Evolutionary conservation across 2,329 filamentous ascomycete genomes (phyloP).

Genomic region (Neopestalotiopsis clavispora): DNA sequence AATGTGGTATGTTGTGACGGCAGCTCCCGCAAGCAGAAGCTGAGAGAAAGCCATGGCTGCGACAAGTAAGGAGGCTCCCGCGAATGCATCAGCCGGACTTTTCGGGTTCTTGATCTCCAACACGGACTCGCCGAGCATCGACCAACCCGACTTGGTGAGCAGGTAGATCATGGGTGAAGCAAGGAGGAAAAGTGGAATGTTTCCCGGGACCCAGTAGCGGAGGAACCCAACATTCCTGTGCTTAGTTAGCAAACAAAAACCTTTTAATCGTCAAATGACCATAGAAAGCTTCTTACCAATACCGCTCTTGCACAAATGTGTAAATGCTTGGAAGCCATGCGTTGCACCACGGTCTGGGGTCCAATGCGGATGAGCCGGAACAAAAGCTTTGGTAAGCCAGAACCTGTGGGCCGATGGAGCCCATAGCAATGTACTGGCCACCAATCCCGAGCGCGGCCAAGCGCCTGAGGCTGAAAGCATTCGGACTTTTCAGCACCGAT

Average conservation of each 20-base stretch:
- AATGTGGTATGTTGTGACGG: slow-evolving; percentile 84
- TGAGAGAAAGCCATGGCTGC: slow-evolving; percentile 73
- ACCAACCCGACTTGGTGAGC: slow-evolving; percentile 65
- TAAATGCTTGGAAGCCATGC: slow-evolving; percentile 84
- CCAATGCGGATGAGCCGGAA: slow-evolving; percentile 33
- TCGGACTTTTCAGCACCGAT: slow-evolving; percentile 41
- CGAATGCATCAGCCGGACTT: neutral
- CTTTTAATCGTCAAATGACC: slow-evolving; percentile 16
- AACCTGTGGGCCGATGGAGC: slow-evolving; percentile 74
- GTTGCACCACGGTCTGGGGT: slow-evolving; percentile 74
- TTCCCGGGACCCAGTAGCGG: slow-evolving; percentile 86
- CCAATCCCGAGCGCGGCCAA: slow-evolving; percentile 66
- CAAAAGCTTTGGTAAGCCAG: slow-evolving; percentile 79
- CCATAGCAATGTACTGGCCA: slow-evolving; percentile 70
- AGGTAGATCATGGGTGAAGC: slow-evolving; percentile 78
- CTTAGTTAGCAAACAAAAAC: slow-evolving; percentile 19
- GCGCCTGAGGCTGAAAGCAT: slow-evolving; percentile 50
- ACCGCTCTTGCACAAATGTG: slow-evolving; percentile 83
- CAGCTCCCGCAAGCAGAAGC: slow-evolving; percentile 70
- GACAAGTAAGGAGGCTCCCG: slow-evolving; percentile 38
- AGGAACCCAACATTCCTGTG: slow-evolving; percentile 85
- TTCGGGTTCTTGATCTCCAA: neutral
- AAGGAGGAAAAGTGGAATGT: slow-evolving; percentile 86
- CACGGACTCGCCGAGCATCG: slow-evolving; percentile 30
- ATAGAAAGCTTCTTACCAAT: slow-evolving; percentile 71